These are phyloP conservation scores for Cucurbita moschata DNA, from an alignment of 306 rosid genomes.

Conservation along the genomic window DNA sequence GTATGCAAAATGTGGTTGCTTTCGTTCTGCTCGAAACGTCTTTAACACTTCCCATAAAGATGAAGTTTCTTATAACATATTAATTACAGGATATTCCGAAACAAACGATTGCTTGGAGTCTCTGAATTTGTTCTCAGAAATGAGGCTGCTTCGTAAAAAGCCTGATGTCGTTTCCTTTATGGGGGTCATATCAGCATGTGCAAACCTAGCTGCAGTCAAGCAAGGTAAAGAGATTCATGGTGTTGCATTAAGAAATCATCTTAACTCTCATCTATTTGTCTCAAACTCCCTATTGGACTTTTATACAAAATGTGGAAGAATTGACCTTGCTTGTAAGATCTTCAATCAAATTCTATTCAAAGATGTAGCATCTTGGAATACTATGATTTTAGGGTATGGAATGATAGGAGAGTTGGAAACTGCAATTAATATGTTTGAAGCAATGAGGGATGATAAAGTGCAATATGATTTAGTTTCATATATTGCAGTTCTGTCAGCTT, in stretches of 20 bases:
- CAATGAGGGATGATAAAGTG: constrained; percentile 44
- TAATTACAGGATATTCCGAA: constrained; percentile 64
- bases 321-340: constrained; percentile 52
- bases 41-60: constrained; percentile 50
- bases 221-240: constrained; percentile 86
- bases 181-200: constrained; percentile 74
- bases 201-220: constrained; percentile 52
- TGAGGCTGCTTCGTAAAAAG: constrained; percentile 37
- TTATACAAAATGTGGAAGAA: constrained; percentile 72
- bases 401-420: constrained; percentile 63
- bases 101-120: constrained; percentile 45
- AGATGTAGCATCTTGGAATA: constrained; percentile 87
- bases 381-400: constrained; percentile 86
- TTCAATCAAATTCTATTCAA: constrained; percentile 41
- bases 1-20: constrained; percentile 62
- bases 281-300: constrained; percentile 71
- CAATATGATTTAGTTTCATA: constrained; percentile 65
- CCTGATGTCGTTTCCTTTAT: constrained; percentile 61
- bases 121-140: constrained; percentile 49
- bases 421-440: constrained; percentile 59
- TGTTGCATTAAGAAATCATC: constrained; percentile 27
- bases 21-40: constrained; percentile 49
- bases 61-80: constrained; percentile 58
- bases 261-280: constrained; percentile 44
- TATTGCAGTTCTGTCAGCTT: constrained; percentile 73